These are phyloP conservation scores for Cucurbitaria berberidis DNA, from an alignment of 2,329 filamentous ascomycete genomes.

Conservation along the genomic window DNA sequence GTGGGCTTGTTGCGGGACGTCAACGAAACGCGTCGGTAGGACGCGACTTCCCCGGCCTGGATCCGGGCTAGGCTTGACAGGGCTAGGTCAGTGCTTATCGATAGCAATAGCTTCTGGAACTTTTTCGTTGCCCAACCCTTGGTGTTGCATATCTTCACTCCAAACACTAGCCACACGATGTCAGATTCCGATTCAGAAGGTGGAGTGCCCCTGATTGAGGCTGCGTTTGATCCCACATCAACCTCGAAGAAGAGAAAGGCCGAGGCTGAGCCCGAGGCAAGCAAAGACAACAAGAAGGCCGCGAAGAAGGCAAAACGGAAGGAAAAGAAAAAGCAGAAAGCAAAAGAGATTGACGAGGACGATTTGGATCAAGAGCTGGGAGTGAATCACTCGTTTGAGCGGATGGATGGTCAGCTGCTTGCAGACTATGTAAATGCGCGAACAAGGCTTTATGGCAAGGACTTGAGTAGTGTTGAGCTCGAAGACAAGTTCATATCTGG, in stretches of 20 bases:
- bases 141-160: conserved; percentile 20
- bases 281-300: conserved; percentile 44
- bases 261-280: conserved; percentile 37
- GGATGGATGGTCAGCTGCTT: conserved; percentile 82
- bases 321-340: conserved; percentile 64
- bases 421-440: conserved; percentile 86
- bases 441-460: conserved; percentile 76
- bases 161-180: conserved; percentile 45
- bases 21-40: conserved; percentile 26
- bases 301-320: conserved; percentile 52
- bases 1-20: conserved; percentile 29
- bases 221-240: conserved; percentile 43
- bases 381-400: conserved; percentile 78
- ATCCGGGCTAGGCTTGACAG: conserved; percentile 4
- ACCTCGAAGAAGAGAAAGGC: conserved; percentile 53
- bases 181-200: conserved; percentile 53
- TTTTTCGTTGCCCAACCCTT: conserved; percentile 25
- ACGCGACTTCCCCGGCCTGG: conserved; percentile 20
- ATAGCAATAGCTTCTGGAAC: conserved; percentile 35
- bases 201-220: conserved; percentile 54
- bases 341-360: conserved; percentile 69
- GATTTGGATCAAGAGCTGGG: conserved; percentile 56
- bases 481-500: conserved; percentile 81
- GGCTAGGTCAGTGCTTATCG: conserved; percentile 31
- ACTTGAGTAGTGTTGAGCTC: conserved; percentile 83